Base-by-base conservation (phyloP, 352 stramenopile genomes). In the Phytophthora fragariaefolia region DNA sequence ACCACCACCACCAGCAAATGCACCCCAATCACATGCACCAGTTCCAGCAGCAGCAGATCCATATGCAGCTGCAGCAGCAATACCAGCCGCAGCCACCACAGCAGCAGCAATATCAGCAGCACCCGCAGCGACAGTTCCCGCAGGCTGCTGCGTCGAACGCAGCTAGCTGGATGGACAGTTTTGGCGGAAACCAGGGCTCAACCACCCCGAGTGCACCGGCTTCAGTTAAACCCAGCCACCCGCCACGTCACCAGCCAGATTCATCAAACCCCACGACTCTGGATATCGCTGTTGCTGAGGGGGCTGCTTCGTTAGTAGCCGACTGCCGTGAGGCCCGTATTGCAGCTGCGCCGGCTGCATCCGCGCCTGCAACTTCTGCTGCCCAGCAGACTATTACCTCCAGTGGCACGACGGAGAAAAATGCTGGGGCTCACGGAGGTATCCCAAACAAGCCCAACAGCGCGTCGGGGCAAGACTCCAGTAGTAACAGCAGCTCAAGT, bases 101-200 rank as follows among this genome's bases (percentile, higher is more conserved):
- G 34, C 34, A 42, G 6, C 18, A 57, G 2, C 51, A 66, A 32
- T 63, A 75, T 42, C 36, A 70, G 2, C 60, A 68, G 7, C 63
- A 68, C 30, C 74, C 80, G 51, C 74, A 85, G 64, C 73, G 85
- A 38, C 70, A 80, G 26, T 73, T 82, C 22, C 71, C 76, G 32
- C 74, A 82, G 18, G 22, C 56, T 40, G 20, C 53, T 10, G 67
- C 61, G 2, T 26, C 52, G 30, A 63, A 63, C 13, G 53, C 52
- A 1, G 53, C 67, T 4, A 79, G 62, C 36, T 82, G 70, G 70
- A 82, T 79, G 70, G 67, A 69, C 40, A 67, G 27, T 18, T 79
- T 73, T 51, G 56, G 56, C 63, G 42, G 46, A 18, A 77, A 57
- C 24, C 71, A 77, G 13, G 42, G 30, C 18, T 40, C 57, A 63